These are phyloP conservation scores for Pyrus communis DNA, from an alignment of 306 rosid genomes.

Conservation along the genomic window DNA sequence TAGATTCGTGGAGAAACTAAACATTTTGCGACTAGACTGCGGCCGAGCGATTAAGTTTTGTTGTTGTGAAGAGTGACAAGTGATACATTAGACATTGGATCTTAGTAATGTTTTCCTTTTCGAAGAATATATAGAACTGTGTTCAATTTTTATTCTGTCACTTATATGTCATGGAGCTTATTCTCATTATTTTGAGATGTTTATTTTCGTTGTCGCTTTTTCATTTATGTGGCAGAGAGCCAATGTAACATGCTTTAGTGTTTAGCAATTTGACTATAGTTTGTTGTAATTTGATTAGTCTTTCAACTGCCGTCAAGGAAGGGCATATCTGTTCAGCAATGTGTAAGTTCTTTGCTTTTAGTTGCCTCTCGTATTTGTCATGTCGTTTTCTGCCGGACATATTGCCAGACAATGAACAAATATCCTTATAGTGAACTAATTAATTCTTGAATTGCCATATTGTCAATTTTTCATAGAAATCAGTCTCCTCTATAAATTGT, in stretches of 20 bases:
- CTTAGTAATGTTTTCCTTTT: background rate
- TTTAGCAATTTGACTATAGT: conserved; percentile 19
- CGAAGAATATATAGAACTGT: background rate
- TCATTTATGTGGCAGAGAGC: background rate
- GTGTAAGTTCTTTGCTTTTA: conserved; percentile 56
- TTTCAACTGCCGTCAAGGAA: conserved; percentile 70
- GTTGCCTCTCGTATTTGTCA: background rate
- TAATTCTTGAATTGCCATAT: background rate
- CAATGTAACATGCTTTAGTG: background rate
- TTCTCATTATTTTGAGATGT: background rate
- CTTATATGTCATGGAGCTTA: background rate
- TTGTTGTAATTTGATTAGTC: conserved; percentile 46
- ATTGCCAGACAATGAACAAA: background rate
- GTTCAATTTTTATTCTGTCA: background rate
- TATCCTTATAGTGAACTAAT: background rate
- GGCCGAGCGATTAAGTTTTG: background rate
- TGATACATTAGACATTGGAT: background rate
- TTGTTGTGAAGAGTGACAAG: background rate
- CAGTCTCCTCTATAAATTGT: background rate
- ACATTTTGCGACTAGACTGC: background rate
- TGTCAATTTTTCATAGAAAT: background rate
- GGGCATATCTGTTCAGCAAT: conserved; percentile 71
- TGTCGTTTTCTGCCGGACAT: background rate
- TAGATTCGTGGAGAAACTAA: background rate
- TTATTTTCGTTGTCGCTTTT: background rate